Evolutionary conservation across 208 protist species (phyloP), one percentile per base, ranked within the genome.

Genomic region (Naegleria lovaniensis): DNA sequence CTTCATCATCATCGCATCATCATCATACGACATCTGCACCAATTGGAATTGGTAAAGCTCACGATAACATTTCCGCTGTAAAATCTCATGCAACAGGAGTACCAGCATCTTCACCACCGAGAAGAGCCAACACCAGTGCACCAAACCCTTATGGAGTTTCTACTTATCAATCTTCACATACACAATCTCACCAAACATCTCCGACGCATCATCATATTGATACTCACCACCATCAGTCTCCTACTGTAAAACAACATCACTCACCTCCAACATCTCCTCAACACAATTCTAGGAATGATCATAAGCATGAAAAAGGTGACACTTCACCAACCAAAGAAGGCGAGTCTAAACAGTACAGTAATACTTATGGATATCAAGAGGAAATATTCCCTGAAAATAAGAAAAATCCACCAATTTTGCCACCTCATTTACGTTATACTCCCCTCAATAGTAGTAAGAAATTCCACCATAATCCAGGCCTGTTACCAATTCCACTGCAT

Each of bases 351-450:
- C 29, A 40, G 33, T 41, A 40, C 29, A 84, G 33, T 40, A 40
- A 87, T 40, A n/a, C 43, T 29, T 87, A 87, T 51, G 40, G 39
- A 87, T 51, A 87, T 40, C 22, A 40, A 55, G 84, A 88, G n/a
- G 36, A 88, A n/a, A 13, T 58, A 36, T 88, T 88, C n/a, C 36
- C 16, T 40, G 86, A 89, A 41, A 76, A 75, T 76, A 76, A 89
- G 33, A 76, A 76, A 76, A 76, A 58, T 41, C 86, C 86, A 33
- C 86, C 86, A 43, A 39, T 33, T 16, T n/a, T 89, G 11, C 86
- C 86, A 33, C 86, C 86, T 39, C 86, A 89, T 43, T 76, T 89
- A 13, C 19, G 51, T 15, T 76, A 76, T n/a, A 76, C 86, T 76
- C 51, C 36, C 0, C 40, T 89, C 5, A 89, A 89, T 41, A 43